Evolutionary conservation across 345 rosid species (phyloP).

Genomic region (Eucalyptus sp.): DNA sequence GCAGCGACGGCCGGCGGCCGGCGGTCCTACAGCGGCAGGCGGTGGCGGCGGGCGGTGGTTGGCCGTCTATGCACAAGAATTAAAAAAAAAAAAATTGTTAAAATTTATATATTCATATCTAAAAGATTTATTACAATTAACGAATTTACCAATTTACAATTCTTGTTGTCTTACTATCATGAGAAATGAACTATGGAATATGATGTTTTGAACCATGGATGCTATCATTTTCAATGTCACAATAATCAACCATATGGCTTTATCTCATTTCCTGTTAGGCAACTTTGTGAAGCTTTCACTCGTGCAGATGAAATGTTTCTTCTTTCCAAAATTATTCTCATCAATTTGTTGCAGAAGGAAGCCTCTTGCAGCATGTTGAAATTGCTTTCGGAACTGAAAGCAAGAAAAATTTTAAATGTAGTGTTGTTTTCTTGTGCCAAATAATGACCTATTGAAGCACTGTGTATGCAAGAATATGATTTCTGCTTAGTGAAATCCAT

Average conservation of each 20-base stretch:
- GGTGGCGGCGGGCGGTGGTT: no score
- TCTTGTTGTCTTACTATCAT: no score
- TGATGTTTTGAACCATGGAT: no score
- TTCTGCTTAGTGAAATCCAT: neutral
- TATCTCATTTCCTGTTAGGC: neutral
- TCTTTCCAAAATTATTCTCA: neutral
- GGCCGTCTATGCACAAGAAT: no score
- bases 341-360: neutral
- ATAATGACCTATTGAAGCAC: neutral
- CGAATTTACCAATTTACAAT: no score
- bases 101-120: no score
- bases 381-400: neutral
- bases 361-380: neutral
- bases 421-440: neutral
- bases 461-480: neutral
- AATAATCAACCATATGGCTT: neutral
- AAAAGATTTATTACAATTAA: no score
- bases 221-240: neutral
- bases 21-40: no score
- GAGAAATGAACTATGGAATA: no score
- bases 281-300: neutral
- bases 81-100: no score
- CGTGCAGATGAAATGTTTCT: neutral
- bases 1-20: no score
- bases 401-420: neutral